Percentiles rank a stretch among this genome's conserved stretches.
Evolutionary conservation across 768 basidiomycete genomes (phyloP).

Genomic region (Gymnopilus dilepis): DNA sequence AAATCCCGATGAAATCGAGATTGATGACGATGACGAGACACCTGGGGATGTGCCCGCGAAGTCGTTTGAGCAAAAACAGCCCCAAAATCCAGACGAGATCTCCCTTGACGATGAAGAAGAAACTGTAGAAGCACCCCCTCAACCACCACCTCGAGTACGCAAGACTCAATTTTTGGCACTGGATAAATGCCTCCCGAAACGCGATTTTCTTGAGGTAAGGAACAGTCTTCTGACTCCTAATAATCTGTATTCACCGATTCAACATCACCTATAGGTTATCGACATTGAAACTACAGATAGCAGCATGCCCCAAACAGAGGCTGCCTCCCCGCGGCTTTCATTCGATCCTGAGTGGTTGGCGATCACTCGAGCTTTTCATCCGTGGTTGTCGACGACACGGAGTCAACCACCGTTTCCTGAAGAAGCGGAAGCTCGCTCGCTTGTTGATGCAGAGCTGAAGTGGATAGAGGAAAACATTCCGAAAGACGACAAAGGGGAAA

Average conservation of each 20-base stretch:
- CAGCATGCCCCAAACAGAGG: constrained; percentile 13
- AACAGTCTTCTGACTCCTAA: no score
- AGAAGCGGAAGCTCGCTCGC: constrained; percentile 50
- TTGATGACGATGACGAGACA: constrained; percentile 49
- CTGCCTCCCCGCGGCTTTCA: constrained; percentile 47
- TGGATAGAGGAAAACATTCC: constrained; percentile 73
- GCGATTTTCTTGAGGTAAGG: constrained; percentile 81
- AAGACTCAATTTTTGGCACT: constrained; percentile 86
- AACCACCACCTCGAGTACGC: constrained; percentile 25
- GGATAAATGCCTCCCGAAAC: constrained; percentile 83
- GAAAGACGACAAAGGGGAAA: constrained; percentile 36
- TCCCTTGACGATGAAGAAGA: constrained; percentile 52
- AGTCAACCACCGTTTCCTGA: constrained; percentile 65
- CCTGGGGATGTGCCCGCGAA: constrained; percentile 11
- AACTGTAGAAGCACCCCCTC: constrained; percentile 40
- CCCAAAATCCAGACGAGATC: constrained; percentile 58
- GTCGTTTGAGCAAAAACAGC: neutral
- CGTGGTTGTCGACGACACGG: constrained; percentile 64
- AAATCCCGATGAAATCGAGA: constrained; percentile 58
- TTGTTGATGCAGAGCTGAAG: constrained; percentile 61
- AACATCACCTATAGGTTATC: constrained; percentile 69
- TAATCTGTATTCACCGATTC: no score
- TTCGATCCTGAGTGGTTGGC: constrained; percentile 96
- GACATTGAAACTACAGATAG: constrained; percentile 47
- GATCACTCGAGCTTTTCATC: constrained; percentile 86